Percentiles rank a stretch among this genome's conserved stretches.
Evolutionary conservation across 768 basidiomycete species (phyloP).

Genomic region (Coprinellus micaceus): DNA sequence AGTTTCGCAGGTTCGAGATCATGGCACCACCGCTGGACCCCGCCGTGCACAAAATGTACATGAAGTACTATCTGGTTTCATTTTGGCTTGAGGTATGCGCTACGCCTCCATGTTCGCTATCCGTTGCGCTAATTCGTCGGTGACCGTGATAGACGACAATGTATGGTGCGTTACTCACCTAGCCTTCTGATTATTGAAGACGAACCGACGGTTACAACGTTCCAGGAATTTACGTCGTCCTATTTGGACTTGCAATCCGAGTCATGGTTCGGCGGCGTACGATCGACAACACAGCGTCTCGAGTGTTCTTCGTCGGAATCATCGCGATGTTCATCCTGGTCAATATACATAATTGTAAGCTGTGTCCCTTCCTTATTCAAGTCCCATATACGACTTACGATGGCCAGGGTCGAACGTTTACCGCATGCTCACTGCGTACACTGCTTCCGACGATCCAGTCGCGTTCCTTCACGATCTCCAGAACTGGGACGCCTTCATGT

Average conservation of each 20-base stretch:
- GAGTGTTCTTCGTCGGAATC: conserved; percentile 6
- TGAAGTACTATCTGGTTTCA: conserved; percentile 7
- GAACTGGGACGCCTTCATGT: conserved; percentile 21
- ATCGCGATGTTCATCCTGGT: conserved; percentile 6
- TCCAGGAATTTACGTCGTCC: conserved; percentile 15
- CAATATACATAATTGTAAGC: conserved; percentile 16
- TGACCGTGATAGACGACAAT: not conserved
- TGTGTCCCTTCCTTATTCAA: not conserved
- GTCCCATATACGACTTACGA: not conserved
- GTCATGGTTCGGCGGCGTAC: conserved; percentile 11
- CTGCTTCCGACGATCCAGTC: conserved; percentile 11
- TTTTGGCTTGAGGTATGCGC: conserved; percentile 16
- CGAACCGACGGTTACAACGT: too few species aligned
- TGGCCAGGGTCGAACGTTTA: not conserved
- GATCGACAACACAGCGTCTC: conserved; percentile 9
- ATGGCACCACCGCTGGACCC: not conserved
- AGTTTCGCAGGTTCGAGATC: not conserved
- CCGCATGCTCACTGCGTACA: not conserved
- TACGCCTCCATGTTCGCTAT: not conserved
- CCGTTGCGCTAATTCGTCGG: too few species aligned
- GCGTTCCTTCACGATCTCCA: conserved; percentile 19
- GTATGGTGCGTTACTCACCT: not conserved
- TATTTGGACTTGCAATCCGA: conserved; percentile 15
- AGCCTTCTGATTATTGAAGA: too few species aligned
- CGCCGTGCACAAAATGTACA: not conserved